These are phyloP conservation scores for Castanea mollissima DNA, from an alignment of 306 rosid genomes.

Conservation along the genomic window DNA sequence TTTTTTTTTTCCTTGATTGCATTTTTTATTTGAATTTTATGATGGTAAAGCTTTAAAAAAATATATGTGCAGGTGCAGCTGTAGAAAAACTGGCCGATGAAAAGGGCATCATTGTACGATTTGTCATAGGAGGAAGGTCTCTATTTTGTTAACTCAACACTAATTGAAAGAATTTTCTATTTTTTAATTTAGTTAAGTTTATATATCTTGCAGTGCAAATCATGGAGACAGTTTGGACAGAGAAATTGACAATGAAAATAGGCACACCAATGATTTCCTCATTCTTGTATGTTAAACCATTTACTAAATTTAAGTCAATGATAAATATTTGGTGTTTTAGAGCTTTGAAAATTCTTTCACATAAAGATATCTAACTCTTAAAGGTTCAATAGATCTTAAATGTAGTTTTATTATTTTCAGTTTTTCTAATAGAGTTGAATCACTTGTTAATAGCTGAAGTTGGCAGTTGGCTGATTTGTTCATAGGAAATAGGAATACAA, in stretches of 20 bases:
- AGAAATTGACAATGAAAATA: conserved; percentile 51
- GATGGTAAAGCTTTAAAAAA: not conserved
- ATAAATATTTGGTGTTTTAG: conserved; percentile 6
- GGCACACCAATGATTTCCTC: conserved; percentile 59
- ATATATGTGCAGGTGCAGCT: conserved; percentile 40
- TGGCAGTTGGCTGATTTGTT: too few species aligned
- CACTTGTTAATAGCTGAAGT: not conserved
- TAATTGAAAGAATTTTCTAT: conserved; percentile 17
- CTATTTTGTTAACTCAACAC: conserved; percentile 20
- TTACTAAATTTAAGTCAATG: conserved; percentile 10
- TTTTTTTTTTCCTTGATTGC: not conserved
- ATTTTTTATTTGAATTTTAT: too few species aligned
- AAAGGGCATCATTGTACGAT: conserved; percentile 52
- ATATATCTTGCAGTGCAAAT: conserved; percentile 56
- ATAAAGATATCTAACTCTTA: conserved; percentile 9
- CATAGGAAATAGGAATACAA: not conserved
- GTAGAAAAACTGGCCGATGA: conserved; percentile 40
- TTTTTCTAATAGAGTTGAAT: not conserved
- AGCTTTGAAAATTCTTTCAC: conserved; percentile 4
- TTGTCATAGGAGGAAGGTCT: conserved; percentile 70
- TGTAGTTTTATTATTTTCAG: not conserved
- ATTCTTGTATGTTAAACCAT: conserved; percentile 50
- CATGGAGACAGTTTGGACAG: conserved; percentile 60
- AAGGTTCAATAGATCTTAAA: conserved; percentile 1
- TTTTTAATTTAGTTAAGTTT: conserved; percentile 19